Conservation (phyloP, 768 basidiomycete genomes). For the Clavaria fumosa region DNA sequence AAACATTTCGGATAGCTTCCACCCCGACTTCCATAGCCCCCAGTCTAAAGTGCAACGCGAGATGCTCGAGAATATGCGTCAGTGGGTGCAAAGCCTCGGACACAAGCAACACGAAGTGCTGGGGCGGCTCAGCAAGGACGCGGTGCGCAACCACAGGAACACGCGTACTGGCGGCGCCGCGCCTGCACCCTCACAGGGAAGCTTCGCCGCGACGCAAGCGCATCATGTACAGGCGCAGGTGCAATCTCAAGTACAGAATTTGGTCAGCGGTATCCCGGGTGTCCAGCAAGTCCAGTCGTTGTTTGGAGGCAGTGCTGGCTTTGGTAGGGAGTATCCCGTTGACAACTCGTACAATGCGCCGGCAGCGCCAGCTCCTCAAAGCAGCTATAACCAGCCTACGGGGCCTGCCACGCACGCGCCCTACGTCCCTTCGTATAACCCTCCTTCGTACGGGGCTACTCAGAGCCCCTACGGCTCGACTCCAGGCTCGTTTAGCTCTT, state of each 20-base stretch:
- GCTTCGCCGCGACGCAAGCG: constrained; percentile 33
- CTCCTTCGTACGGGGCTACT: too few relatives aligned
- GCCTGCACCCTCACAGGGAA: constrained; percentile 28
- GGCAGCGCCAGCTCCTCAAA: too few relatives aligned
- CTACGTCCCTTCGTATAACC: too few relatives aligned
- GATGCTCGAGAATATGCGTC: constrained; percentile 55
- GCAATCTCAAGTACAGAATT: constrained; percentile 27
- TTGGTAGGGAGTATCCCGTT: too few relatives aligned
- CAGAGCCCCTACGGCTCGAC: too few relatives aligned
- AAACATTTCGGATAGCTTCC: constrained; percentile 36
- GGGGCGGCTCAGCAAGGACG: constrained; percentile 42
- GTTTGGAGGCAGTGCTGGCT: too few relatives aligned
- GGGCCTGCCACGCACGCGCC: too few relatives aligned
- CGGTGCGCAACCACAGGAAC: constrained; percentile 62
- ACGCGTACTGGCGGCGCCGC: constrained; percentile 45
- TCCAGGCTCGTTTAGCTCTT: too few relatives aligned
- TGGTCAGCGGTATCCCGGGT: constrained; percentile 34
- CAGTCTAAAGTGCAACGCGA: constrained; percentile 54
- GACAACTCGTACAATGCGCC: too few relatives aligned
- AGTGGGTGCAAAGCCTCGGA: constrained; percentile 43
- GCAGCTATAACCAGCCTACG: too few relatives aligned
- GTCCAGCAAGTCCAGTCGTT: constrained; percentile 27
- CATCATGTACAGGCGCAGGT: constrained; percentile 32
- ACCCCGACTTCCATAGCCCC: constrained; percentile 64
- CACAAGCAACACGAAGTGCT: constrained; percentile 32